These are phyloP conservation scores for Lepidium campestre DNA, from an alignment of 441 rosid genomes.

Conservation along the genomic window DNA sequence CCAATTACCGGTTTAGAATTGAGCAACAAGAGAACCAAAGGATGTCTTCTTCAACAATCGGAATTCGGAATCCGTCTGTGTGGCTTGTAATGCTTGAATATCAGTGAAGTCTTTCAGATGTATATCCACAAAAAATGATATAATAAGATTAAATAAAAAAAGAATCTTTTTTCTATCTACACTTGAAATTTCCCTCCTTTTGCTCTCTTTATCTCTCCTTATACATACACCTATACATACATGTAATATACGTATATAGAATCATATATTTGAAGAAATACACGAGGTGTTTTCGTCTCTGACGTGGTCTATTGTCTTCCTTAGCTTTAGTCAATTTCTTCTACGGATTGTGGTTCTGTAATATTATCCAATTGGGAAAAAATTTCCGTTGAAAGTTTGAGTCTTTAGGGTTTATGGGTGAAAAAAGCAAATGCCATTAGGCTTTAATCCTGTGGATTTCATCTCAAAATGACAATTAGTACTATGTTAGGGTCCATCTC, in stretches of 20 bases:
- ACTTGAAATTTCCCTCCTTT: slow-evolving; percentile 1
- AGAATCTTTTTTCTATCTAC: slow-evolving; percentile 13
- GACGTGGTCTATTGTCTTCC: slow-evolving; percentile 34
- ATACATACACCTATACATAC: background rate
- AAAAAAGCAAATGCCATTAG: slow-evolving; percentile 20
- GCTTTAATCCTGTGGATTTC: slow-evolving; percentile 15
- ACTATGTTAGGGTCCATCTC: slow-evolving; percentile 53
- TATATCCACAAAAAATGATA: slow-evolving; percentile 24
- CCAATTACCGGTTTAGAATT: slow-evolving; percentile 12
- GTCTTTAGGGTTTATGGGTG: slow-evolving; percentile 20
- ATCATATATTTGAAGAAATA: slow-evolving; percentile 5
- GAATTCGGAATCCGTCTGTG: slow-evolving; percentile 31
- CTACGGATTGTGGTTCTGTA: background rate
- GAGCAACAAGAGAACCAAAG: background rate
- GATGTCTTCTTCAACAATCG: slow-evolving; percentile 17
- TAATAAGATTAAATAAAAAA: background rate
- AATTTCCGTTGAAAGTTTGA: background rate
- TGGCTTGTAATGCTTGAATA: slow-evolving; percentile 18
- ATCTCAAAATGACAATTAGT: slow-evolving; percentile 27
- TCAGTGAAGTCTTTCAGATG: slow-evolving; percentile 5
- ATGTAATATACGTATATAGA: background rate
- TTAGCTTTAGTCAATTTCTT: slow-evolving; percentile 21
- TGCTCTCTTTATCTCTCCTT: slow-evolving; percentile 3
- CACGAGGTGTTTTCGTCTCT: slow-evolving; percentile 8
- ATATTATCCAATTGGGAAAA: background rate